phyloP scores from a whole-genome alignment of 192 early-diverging fungal species.

The Umbelopsis sp. region DNA sequence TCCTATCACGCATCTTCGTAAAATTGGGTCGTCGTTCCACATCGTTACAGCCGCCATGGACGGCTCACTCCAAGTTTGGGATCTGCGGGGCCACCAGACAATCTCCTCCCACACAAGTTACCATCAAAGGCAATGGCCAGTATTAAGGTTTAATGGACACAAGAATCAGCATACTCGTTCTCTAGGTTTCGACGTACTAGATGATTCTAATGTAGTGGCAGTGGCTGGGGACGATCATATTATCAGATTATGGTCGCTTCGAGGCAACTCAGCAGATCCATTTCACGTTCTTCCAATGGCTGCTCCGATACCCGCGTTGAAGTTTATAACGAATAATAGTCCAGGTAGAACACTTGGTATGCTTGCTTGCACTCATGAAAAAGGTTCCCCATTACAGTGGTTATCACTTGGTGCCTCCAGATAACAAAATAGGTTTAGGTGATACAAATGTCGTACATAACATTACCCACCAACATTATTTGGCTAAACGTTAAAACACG shows the following conservation, averaged over 20 bases:
- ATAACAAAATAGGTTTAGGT: not conserved
- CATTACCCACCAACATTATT: not conserved
- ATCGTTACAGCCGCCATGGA: conserved; percentile 5
- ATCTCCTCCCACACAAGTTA: not conserved
- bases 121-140: conserved; percentile 1
- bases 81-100: not conserved
- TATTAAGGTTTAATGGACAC: conserved; percentile 12
- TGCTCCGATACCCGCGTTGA: not conserved
- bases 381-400: conserved; percentile 3
- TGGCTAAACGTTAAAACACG: not conserved
- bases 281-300: not conserved
- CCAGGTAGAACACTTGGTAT: not conserved
- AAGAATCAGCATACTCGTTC: conserved; percentile 6
- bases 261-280: not conserved
- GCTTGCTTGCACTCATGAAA: conserved; percentile 2
- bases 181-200: not conserved
- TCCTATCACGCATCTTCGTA: conserved; percentile 1
- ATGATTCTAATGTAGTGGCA: not conserved
- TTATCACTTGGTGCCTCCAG: not conserved
- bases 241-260: not conserved
- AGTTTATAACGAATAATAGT: not conserved
- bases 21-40: conserved; percentile 1
- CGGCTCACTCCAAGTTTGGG: conserved; percentile 15
- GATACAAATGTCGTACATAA: not conserved
- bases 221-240: not conserved